phyloP scores from a whole-genome alignment of 1,284 basidiomycete species.

The Paramarasmius palmivorus region DNA sequence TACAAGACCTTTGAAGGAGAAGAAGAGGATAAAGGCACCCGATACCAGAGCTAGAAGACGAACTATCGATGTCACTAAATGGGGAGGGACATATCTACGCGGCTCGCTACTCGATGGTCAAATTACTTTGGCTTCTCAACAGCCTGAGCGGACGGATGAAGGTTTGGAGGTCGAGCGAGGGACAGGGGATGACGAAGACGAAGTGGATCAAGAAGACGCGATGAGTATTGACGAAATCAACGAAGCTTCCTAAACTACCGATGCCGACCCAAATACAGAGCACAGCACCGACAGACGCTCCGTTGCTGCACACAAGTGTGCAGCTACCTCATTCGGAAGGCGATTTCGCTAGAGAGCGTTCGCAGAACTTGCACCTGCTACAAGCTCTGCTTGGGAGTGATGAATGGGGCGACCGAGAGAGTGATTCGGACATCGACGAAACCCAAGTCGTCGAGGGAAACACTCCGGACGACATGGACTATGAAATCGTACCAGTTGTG shows the following conservation, averaged over 20 bases:
- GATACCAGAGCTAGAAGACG: constrained; percentile 49
- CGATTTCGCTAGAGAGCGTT: background rate
- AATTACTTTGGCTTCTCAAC: background rate
- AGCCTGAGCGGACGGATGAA: background rate
- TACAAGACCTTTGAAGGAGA: constrained; percentile 19
- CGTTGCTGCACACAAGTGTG: background rate
- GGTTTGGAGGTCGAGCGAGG: constrained; percentile 13
- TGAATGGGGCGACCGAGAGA: constrained; percentile 1
- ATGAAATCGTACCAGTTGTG: background rate
- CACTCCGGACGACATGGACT: constrained; percentile 9
- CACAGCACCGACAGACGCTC: background rate
- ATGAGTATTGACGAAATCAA: background rate
- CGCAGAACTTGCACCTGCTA: background rate
- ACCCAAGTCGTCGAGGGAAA: constrained; percentile 5
- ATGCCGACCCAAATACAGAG: background rate
- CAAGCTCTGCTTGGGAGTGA: background rate
- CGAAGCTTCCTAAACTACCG: background rate
- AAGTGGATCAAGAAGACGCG: background rate
- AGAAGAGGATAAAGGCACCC: constrained; percentile 33
- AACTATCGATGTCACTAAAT: constrained; percentile 68
- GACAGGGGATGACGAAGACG: constrained; percentile 4
- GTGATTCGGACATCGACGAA: constrained; percentile 4
- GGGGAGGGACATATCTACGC: constrained; percentile 64
- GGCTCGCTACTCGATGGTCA: constrained; percentile 58
- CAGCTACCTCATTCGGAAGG: too few relatives aligned